phyloP scores from a whole-genome alignment of 208 protist species.

The Crithidia expoeki region DNA sequence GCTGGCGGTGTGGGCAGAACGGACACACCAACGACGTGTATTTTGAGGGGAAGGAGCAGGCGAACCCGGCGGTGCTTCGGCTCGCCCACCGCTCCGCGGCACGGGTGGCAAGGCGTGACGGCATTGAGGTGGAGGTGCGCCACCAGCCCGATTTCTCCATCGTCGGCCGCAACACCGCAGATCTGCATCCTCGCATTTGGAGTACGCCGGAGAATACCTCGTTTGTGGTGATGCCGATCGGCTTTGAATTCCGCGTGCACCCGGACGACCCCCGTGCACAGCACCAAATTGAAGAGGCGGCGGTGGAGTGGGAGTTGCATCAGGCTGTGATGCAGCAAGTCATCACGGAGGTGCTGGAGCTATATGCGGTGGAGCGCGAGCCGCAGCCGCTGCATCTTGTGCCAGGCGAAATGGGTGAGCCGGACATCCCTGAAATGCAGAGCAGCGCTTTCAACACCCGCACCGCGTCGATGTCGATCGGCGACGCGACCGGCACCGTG shows the following conservation, averaged over 20 bases:
- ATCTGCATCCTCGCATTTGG: slow-evolving; percentile 82
- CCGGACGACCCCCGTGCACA: slow-evolving; percentile 75
- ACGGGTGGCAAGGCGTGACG: slow-evolving; percentile 50
- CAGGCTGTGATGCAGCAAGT: slow-evolving; percentile 79
- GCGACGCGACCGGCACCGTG: background rate
- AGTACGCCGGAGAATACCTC: slow-evolving; percentile 62
- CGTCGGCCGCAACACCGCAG: slow-evolving; percentile 60
- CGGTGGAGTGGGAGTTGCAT: slow-evolving; percentile 82
- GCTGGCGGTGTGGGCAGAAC: slow-evolving; percentile 84
- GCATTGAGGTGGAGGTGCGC: slow-evolving; percentile 74
- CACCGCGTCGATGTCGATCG: background rate
- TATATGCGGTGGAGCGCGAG: slow-evolving; percentile 75
- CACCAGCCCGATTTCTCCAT: slow-evolving; percentile 81
- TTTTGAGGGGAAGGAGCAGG: slow-evolving; percentile 86
- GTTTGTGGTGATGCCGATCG: slow-evolving; percentile 78
- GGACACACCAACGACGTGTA: slow-evolving; percentile 90
- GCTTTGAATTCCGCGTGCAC: slow-evolving; percentile 91
- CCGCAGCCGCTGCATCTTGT: slow-evolving; percentile 69
- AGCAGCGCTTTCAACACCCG: slow-evolving; percentile 71
- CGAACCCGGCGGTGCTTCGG: slow-evolving; percentile 67
- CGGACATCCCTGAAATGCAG: slow-evolving; percentile 63
- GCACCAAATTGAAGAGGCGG: slow-evolving; percentile 77
- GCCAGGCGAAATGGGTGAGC: slow-evolving; percentile 73
- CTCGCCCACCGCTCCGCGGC: slow-evolving; percentile 62
- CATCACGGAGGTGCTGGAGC: slow-evolving; percentile 85